Conservation (phyloP, 768 basidiomycete species). For the Leccinum imitatum region DNA sequence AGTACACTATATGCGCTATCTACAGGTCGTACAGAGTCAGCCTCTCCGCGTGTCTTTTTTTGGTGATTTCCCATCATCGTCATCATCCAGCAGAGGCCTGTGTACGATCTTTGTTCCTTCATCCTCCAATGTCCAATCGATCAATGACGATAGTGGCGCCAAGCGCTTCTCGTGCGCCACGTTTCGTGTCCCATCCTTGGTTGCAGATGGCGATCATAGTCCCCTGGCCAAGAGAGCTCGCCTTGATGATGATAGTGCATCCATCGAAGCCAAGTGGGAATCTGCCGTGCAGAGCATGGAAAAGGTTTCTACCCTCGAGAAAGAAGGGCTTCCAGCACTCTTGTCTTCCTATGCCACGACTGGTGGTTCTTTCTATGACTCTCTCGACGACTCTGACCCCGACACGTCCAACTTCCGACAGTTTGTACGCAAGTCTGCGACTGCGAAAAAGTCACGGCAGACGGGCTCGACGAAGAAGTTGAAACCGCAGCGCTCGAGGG, state of each 20-base stretch:
- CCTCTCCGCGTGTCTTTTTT: constrained; percentile 33
- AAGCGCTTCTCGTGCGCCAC: constrained; percentile 45
- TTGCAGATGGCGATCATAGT: constrained; percentile 1
- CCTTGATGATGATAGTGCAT: constrained; percentile 25
- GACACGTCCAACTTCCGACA: constrained; percentile 15
- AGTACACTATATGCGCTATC: constrained; percentile 9
- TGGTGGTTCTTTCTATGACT: constrained; percentile 23
- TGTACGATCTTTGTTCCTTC: constrained; percentile 35
- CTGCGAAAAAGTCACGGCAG: constrained; percentile 9
- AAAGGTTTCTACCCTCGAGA: constrained; percentile 40
- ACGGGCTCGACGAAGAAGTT: constrained; percentile 14
- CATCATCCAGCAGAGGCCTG: constrained; percentile 23
- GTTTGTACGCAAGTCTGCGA: not conserved
- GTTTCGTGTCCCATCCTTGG: constrained; percentile 26
- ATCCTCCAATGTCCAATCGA: constrained; percentile 42
- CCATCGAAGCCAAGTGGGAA: constrained; percentile 44
- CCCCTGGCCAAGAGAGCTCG: constrained; percentile 52
- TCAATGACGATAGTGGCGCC: constrained; percentile 32
- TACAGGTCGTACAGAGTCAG: constrained; percentile 26
- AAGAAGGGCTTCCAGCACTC: constrained; percentile 50
- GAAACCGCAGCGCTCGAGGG: constrained; percentile 18
- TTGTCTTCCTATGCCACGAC: constrained; percentile 29
- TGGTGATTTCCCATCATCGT: constrained; percentile 30
- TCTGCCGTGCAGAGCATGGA: constrained; percentile 48
- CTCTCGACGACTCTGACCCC: constrained; percentile 28